These are phyloP conservation scores for Larix kaempferi DNA, from an alignment of 75 land plant genomes.

Conservation along the genomic window DNA sequence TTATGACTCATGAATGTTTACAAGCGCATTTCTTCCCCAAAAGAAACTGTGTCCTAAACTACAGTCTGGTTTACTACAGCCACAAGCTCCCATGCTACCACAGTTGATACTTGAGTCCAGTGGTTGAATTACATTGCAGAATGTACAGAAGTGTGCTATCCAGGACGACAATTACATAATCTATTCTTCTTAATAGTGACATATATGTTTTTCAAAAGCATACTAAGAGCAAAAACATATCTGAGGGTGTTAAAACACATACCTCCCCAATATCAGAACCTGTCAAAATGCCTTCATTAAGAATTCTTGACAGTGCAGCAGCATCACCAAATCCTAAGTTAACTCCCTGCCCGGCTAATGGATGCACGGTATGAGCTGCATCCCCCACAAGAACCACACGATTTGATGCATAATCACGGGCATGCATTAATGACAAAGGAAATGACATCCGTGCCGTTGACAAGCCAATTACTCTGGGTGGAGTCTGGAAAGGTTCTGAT, in stretches of 20 bases:
- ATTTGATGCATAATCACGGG: conserved; percentile 54
- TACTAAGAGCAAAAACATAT: not conserved
- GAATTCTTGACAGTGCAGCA: conserved; percentile 47
- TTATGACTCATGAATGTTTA: not conserved
- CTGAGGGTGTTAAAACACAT: not conserved
- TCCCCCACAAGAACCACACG: conserved; percentile 89
- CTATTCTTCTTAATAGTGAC: not conserved
- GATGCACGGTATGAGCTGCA: conserved; percentile 99
- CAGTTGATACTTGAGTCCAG: not conserved
- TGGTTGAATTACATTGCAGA: not conserved
- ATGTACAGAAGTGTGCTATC: not conserved
- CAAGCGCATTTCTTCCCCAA: not conserved
- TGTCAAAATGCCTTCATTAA: conserved; percentile 61
- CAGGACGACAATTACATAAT: not conserved
- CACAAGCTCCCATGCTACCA: conserved; percentile 3
- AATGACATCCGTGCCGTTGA: conserved; percentile 79
- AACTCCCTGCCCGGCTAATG: conserved; percentile 99
- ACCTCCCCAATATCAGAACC: conserved; percentile 94
- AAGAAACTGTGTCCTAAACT: not conserved
- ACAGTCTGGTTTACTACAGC: not conserved
- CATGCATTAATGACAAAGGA: conserved; percentile 80
- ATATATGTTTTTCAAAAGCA: not conserved
- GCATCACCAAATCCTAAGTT: conserved; percentile 99
- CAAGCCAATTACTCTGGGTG: conserved; percentile 61
- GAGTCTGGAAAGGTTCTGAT: conserved; percentile 68